A percentile compares a stretch with the other conserved stretches of the same genome.
These are phyloP conservation scores for Sarocladium strictum DNA, from an alignment of 2,329 filamentous ascomycete species.

Conservation along the genomic window DNA sequence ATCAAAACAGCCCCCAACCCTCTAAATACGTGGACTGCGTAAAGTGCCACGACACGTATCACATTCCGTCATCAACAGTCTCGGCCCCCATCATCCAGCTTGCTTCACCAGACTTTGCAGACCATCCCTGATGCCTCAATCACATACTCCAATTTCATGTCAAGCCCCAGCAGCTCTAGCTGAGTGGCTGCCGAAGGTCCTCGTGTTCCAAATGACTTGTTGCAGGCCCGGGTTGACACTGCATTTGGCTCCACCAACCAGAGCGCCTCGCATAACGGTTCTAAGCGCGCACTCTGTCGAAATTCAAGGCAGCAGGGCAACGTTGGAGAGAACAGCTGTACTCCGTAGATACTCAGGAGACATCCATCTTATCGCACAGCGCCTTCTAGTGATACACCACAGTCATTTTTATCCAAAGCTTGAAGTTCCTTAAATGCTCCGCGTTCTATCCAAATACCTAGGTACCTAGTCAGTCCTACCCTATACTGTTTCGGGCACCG, in stretches of 20 bases:
- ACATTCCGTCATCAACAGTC: neutral
- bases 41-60: neutral
- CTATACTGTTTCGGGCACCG: no score
- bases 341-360: no score
- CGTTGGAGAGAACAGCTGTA: no score
- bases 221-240: neutral
- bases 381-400: no score
- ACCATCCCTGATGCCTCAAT: no score
- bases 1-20: neutral
- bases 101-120: neutral
- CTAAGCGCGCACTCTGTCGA: neutral
- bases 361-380: no score
- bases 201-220: conserved; percentile 1
- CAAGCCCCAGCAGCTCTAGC: neutral
- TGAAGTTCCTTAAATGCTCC: no score
- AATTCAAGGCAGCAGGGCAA: neutral
- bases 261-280: neutral
- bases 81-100: neutral
- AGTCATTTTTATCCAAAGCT: no score
- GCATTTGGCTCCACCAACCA: conserved; percentile 8
- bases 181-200: neutral
- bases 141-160: neutral
- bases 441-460: no score
- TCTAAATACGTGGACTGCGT: neutral
- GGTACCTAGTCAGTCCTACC: no score